Base-by-base conservation (phyloP, 768 basidiomycete species). In the Pleurotus pulmonarius region DNA sequence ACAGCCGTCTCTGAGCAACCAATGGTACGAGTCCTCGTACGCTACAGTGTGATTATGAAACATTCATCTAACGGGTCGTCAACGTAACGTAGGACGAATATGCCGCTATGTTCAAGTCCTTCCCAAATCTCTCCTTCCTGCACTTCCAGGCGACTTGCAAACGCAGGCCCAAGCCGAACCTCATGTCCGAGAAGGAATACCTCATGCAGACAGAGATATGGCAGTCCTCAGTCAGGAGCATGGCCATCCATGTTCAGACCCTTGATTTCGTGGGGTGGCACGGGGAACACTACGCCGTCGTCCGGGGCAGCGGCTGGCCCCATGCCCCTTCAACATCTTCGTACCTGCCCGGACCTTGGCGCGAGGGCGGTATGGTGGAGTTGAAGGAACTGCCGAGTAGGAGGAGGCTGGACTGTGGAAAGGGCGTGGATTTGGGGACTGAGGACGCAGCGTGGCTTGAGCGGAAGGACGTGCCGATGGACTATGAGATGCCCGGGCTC, bases 211-310 rank as follows among this genome's bases (percentile, higher is more conserved):
- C 82, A 4, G 82, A 82, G 22, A 49, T 76, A 16, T 86, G 85
- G 83, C 70, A 73, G 38, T 72, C 75, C 26, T 74, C 70, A 54
- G 83, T 79, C 46, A 71, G 79, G 25, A 73, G 72, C 59, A 75
- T 87, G 53, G 83, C 85, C 1, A 65, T 68, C 3, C 65, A 67
- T 24, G 60, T 87, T 0, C 80, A 79, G 3, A 75, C 76, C 22
- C 63, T 87, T 26, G 86, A 87, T 68, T 87, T 86, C 59, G 66
- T 87, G 1, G 86, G 86, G n/a, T 87, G 85, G 85, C 83, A 87
- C 66, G 83, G 83, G 39, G 86, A 86, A 69, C 83, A 86, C 65
- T 86, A 83, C 62, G 85, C 83, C 56, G 80, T 87, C 54, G 81
- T 82, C 51, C 74, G 84, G 29, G 60, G 59, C 44, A 44, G 37